phyloP scores from a whole-genome alignment of 768 basidiomycete species.

The Tylopilus sp. region DNA sequence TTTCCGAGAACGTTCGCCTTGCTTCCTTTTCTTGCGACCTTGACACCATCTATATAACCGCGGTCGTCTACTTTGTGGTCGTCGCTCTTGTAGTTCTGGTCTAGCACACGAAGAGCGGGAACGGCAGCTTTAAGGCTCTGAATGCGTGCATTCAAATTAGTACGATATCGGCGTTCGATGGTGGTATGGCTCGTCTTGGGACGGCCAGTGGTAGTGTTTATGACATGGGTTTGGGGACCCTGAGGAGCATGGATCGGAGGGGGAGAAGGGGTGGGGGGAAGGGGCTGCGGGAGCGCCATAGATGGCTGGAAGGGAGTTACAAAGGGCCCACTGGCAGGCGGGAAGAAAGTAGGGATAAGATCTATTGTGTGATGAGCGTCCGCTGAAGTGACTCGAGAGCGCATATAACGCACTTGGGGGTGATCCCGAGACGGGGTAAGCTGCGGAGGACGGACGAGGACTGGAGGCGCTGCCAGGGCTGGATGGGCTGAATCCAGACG shows the following conservation, averaged over 20 bases:
- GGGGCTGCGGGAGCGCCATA: slow-evolving; percentile 6
- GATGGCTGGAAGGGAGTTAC: slow-evolving; percentile 39
- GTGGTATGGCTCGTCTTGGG: slow-evolving; percentile 87
- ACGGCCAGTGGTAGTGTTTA: slow-evolving; percentile 17
- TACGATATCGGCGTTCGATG: slow-evolving; percentile 84
- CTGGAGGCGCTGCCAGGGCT: slow-evolving; percentile 30
- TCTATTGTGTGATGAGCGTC: slow-evolving; percentile 25
- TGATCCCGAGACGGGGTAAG: slow-evolving; percentile 20
- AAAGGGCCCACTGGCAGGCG: slow-evolving; percentile 11
- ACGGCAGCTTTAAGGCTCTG: slow-evolving; percentile 77
- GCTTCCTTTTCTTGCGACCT: slow-evolving; percentile 85
- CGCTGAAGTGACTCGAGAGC: neutral
- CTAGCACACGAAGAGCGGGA: slow-evolving; percentile 77
- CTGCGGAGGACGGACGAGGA: slow-evolving; percentile 29
- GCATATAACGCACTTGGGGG: slow-evolving; percentile 14
- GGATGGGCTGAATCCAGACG: slow-evolving; percentile 21
- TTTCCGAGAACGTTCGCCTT: slow-evolving; percentile 90
- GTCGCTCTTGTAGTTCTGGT: slow-evolving; percentile 45
- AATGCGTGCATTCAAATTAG: slow-evolving; percentile 85
- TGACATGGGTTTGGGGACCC: slow-evolving; percentile 22
- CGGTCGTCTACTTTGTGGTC: slow-evolving; percentile 65
- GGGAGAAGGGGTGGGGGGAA: slow-evolving; percentile 41
- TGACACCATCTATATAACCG: slow-evolving; percentile 90
- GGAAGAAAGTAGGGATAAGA: slow-evolving; percentile 13
- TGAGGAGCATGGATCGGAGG: slow-evolving; percentile 23